phyloP scores from a whole-genome alignment of 1,139 yeast species.

The Candida labiduridarum region DNA sequence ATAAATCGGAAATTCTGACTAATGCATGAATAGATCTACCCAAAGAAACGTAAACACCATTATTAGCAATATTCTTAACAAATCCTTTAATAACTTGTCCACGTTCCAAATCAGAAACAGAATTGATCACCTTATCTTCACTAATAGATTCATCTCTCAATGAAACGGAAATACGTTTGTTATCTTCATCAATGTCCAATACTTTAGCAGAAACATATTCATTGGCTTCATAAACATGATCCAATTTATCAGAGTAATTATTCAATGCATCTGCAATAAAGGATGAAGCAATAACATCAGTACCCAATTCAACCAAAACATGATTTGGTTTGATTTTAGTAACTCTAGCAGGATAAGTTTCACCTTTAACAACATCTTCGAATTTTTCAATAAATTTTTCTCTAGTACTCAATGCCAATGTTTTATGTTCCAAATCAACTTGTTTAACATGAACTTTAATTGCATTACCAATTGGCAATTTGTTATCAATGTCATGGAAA shows the following conservation, averaged over 20 bases:
- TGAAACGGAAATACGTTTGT: slow-evolving; percentile 63
- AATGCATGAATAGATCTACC: slow-evolving; percentile 77
- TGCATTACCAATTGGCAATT: slow-evolving; percentile 73
- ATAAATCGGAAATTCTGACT: slow-evolving; percentile 78
- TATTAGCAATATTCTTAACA: slow-evolving; percentile 71
- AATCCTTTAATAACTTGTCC: slow-evolving; percentile 82
- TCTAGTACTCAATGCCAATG: slow-evolving; percentile 56
- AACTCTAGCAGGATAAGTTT: slow-evolving; percentile 64
- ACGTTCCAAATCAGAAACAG: slow-evolving; percentile 57
- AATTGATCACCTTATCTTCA: slow-evolving; percentile 53
- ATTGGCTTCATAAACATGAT: slow-evolving; percentile 54
- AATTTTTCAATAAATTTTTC: slow-evolving; percentile 40
- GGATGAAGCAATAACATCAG: slow-evolving; percentile 63
- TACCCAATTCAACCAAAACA: slow-evolving; percentile 69
- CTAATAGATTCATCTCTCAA: slow-evolving; percentile 55
- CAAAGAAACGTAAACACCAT: slow-evolving; percentile 79
- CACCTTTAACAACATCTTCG: slow-evolving; percentile 60
- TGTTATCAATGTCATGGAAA: slow-evolving; percentile 53
- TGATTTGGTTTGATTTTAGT: slow-evolving; percentile 62
- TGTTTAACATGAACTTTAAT: slow-evolving; percentile 59
- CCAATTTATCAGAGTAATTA: slow-evolving; percentile 61
- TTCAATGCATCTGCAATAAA: slow-evolving; percentile 79
- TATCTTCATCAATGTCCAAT: slow-evolving; percentile 54
- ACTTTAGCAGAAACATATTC: slow-evolving; percentile 67
- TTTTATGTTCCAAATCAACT: slow-evolving; percentile 55